A percentile compares a stretch with the other conserved stretches of the same genome.
Conservation (phyloP, 352 stramenopile genomes). For the Phytophthora sp. region DNA sequence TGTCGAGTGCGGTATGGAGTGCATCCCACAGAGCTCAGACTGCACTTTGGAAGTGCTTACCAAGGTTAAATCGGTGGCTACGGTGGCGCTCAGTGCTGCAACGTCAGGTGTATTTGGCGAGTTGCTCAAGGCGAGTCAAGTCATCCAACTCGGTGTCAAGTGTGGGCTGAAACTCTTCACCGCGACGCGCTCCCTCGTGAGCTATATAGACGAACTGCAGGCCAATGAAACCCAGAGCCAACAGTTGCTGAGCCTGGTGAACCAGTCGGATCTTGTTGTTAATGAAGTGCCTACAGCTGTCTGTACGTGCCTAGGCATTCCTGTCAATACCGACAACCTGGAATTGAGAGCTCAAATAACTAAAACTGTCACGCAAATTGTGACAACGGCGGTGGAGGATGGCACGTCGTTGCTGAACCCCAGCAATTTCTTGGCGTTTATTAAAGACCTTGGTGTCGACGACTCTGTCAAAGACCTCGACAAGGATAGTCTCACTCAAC, state of each 20-base stretch:
- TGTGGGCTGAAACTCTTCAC: slow-evolving; percentile 37
- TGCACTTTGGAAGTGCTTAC: slow-evolving; percentile 51
- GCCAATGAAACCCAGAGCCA: slow-evolving; percentile 24
- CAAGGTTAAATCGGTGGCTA: slow-evolving; percentile 58
- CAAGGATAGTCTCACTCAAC: slow-evolving; percentile 21
- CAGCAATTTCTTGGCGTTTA: slow-evolving; percentile 35
- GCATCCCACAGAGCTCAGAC: slow-evolving; percentile 65
- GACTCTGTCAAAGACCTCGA: slow-evolving; percentile 37
- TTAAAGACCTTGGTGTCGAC: slow-evolving; percentile 28
- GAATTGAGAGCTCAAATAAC: slow-evolving; percentile 36
- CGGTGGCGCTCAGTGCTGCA: slow-evolving; percentile 50
- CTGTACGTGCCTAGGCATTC: slow-evolving; percentile 52
- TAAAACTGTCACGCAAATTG: slow-evolving; percentile 35
- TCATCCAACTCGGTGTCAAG: slow-evolving; percentile 50
- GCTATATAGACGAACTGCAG: slow-evolving; percentile 45
- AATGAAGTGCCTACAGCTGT: slow-evolving; percentile 42
- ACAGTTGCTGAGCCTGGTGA: slow-evolving; percentile 52
- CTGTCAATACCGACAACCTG: slow-evolving; percentile 25
- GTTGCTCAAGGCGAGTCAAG: slow-evolving; percentile 41
- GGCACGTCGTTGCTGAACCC: slow-evolving; percentile 23
- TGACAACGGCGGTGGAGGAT: slow-evolving; percentile 40
- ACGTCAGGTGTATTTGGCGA: slow-evolving; percentile 60
- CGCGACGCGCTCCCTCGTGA: slow-evolving; percentile 41
- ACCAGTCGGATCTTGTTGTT: slow-evolving; percentile 32
- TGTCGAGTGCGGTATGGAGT: slow-evolving; percentile 73